Base-by-base conservation (phyloP, 768 basidiomycete genomes). In the Rhizopogon vinicolor region DNA sequence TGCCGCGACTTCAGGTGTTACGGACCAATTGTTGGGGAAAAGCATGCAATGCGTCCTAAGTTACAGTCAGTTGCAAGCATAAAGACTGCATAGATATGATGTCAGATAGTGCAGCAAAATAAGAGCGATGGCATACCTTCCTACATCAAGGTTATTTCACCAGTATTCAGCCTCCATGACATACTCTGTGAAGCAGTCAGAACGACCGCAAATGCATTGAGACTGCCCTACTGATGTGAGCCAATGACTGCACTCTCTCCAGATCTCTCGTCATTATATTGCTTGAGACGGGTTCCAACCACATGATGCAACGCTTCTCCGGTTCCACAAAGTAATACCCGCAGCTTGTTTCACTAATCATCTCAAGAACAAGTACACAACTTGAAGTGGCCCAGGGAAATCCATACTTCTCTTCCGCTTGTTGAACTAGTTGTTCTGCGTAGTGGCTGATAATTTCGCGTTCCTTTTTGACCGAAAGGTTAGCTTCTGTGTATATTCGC, bases 291-390 rank as follows among this genome's bases (percentile, higher is more conserved):
- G 72, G 58, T 16, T 25, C 16, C 25, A 72, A 74, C 71, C 77
- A 84, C 52, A 82, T 82, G 12, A 82, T 64, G 7, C 67, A 63
- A 9, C 76, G 74, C 0, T 63, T 63, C 0, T 59, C 33, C 49
- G 81, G 79, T 56, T 80, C 68, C 10, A 73, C 76, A 49, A 75
- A 76, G 56, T 80, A 81, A 60, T 81, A 81, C 57, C 69, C 44
- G 58, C 62, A 59, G 22, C 45, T 44, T 8, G 14, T 7, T 28
- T 4, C 73, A 44, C 29, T 43, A 16, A 16, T 28, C 14, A 16
- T 28, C 14, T 44, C 44, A 5, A 44, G 44, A 14, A 44, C 44
- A 22, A 44, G 44, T 25, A 28, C 44, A 28, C 44, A 44, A 22
- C 22, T 22, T 22, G 22, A 22, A 28, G 44, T 28, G 8, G 14